Percentiles rank a stretch among this genome's conserved stretches.
phyloP scores from a whole-genome alignment of 495 filamentous ascomycete species.

The Penicillium robsamsonii region DNA sequence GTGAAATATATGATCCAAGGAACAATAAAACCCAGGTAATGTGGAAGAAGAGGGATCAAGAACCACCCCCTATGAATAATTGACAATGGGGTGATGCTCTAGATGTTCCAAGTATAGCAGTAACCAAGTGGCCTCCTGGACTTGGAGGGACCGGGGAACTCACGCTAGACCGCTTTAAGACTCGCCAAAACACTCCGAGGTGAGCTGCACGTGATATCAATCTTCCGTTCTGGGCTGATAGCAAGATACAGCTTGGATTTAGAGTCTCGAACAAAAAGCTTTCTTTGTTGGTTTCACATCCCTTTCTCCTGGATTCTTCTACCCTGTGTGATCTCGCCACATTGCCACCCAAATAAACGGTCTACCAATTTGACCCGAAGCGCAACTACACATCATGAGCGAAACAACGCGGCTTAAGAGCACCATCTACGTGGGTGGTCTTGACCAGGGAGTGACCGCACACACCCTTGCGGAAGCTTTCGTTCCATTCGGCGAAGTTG shows the following conservation, averaged over 20 bases:
- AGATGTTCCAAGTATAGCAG: slow-evolving; percentile 22
- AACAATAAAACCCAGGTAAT: slow-evolving; percentile 16
- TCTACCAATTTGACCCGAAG: background rate
- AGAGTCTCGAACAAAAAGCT: background rate
- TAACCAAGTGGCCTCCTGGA: slow-evolving; percentile 50
- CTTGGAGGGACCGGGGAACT: slow-evolving; percentile 37
- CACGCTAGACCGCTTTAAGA: slow-evolving; percentile 33
- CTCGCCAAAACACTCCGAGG: slow-evolving; percentile 42
- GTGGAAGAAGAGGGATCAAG: slow-evolving; percentile 7
- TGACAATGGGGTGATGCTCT: slow-evolving; percentile 27
- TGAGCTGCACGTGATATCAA: slow-evolving; percentile 44
- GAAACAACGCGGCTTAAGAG: slow-evolving; percentile 78
- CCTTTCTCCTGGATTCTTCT: background rate
- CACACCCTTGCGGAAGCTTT: slow-evolving; percentile 83
- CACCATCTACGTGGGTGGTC: slow-evolving; percentile 87
- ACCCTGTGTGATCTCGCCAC: background rate
- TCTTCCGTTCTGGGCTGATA: slow-evolving; percentile 15
- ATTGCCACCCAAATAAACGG: background rate
- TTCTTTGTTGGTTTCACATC: background rate
- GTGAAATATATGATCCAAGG: slow-evolving; percentile 13
- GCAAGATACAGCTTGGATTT: slow-evolving; percentile 6
- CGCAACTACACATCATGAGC: slow-evolving; percentile 56
- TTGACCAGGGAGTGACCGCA: slow-evolving; percentile 73
- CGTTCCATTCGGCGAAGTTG: slow-evolving; percentile 92
- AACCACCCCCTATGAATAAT: slow-evolving; percentile 30